Conservation (phyloP, 306 rosid species). For the Trifolium dubium region DNA sequence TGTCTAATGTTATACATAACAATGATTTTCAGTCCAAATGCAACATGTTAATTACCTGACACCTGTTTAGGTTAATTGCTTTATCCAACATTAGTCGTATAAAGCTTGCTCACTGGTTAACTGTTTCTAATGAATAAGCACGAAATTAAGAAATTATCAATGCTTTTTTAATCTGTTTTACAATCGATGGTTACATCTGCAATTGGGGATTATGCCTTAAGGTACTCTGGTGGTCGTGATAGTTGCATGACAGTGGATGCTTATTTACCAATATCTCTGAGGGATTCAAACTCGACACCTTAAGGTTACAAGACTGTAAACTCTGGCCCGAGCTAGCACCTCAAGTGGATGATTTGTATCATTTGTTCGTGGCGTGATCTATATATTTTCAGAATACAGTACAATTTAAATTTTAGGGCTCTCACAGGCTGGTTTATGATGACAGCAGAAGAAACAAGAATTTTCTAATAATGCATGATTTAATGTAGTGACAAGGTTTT, state of each 20-base stretch:
- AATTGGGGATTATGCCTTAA: background rate
- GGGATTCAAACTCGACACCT: too few species aligned
- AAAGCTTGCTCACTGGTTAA: too few species aligned
- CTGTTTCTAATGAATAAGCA: background rate
- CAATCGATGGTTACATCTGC: background rate
- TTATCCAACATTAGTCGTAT: too few species aligned
- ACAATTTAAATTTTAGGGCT: background rate
- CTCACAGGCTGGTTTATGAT: background rate
- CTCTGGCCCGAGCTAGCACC: too few species aligned
- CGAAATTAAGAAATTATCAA: background rate
- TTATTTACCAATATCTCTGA: too few species aligned
- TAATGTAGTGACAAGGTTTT: too few species aligned
- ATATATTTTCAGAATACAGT: too few species aligned
- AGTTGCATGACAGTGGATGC: background rate
- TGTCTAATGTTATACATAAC: too few species aligned
- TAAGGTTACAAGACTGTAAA: too few species aligned
- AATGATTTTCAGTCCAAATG: too few species aligned
- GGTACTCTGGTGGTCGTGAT: background rate
- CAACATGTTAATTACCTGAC: too few species aligned
- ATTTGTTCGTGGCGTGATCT: background rate
- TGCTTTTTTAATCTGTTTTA: background rate
- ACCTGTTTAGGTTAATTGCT: too few species aligned
- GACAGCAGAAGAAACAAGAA: background rate
- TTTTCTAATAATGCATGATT: background rate
- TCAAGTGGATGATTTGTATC: background rate